Evolutionary conservation across 139 green algal genomes (phyloP), one percentile per base, ranked within the genome.

Genomic region (Penium margaritaceum): DNA sequence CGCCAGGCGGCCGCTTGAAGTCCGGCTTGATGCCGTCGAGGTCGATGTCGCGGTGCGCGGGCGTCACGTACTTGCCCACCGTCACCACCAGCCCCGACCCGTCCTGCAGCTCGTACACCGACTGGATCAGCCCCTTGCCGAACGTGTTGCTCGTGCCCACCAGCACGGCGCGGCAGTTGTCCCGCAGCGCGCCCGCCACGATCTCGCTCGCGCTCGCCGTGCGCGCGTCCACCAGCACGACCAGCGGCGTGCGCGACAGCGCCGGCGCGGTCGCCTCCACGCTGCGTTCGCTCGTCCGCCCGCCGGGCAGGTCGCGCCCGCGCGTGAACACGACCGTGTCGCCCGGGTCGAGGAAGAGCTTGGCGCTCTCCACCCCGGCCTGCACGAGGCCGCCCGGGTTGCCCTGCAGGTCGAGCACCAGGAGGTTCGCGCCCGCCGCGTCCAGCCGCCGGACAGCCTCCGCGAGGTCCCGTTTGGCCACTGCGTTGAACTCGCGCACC

Each of bases 41-140:
- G 74, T 94, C 89, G 39, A 94, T 91, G 77, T 94, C 84, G 1
- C 47, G 83, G 9, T 82, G 62, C 2, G 43, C 2, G 19, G 93
- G 93, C 14, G 93, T 97, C 29, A 96, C 69, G 74, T 98, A 98
- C 77, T 94, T 93, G 44, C 90, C 92, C n/a, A 97, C 90, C 0
- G 92, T 97, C 3, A 97, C 72, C 27, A 92, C 88, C 51, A 98
- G 79, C 1, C 91, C 92, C 35, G 77, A 92, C 14, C 86, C 87
- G 69, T 98, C 92, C n/a, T n/a, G n/a, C 41, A 51, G 41, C 41
- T 51, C 41, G 12, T 12, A 51, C 41, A 51, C 41, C 9, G 41
- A 51, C 41, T 51, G 41, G 12, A 98, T 71, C 24, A 35, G 7
- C 33, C 65, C 74, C 74, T 98, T 98, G 68, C 93, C 93, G 71